phyloP scores from a whole-genome alignment of 352 stramenopile genomes.

The Pythium sukuiense region DNA sequence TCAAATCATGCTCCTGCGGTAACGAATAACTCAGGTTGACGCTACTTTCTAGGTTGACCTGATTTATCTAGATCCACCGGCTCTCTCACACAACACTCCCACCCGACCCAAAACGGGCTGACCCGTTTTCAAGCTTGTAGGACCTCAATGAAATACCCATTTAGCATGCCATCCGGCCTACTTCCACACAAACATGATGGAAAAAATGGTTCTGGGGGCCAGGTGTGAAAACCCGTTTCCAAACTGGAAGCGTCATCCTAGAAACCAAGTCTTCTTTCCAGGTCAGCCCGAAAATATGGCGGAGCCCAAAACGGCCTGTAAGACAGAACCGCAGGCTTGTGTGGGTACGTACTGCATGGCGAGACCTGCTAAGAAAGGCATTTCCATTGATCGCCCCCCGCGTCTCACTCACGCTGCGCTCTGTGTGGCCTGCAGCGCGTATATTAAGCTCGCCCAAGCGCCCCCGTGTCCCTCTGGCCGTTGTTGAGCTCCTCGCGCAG shows the following conservation, averaged over 20 bases:
- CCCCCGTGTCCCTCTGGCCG: neutral
- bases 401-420: conserved; percentile 1
- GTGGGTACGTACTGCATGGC: neutral
- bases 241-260: conserved; percentile 9
- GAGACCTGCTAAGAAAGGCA: conserved; percentile 17
- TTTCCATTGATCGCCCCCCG: neutral
- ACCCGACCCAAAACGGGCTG: neutral
- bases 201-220: too few relatives aligned
- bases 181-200: neutral
- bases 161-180: conserved; percentile 12
- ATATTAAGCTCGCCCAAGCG: neutral
- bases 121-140: conserved; percentile 3
- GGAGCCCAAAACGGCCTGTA: neutral
- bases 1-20: neutral
- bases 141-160: neutral
- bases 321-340: neutral
- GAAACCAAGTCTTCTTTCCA: conserved; percentile 2
- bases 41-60: conserved; percentile 17
- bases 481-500: neutral
- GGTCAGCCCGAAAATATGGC: conserved; percentile 25
- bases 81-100: neutral
- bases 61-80: conserved; percentile 26
- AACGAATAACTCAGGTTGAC: conserved; percentile 18
- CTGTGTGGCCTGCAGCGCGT: neutral
- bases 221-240: neutral